These are phyloP conservation scores for Boletus rubescentipes DNA, from an alignment of 768 basidiomycete genomes.

Conservation along the genomic window DNA sequence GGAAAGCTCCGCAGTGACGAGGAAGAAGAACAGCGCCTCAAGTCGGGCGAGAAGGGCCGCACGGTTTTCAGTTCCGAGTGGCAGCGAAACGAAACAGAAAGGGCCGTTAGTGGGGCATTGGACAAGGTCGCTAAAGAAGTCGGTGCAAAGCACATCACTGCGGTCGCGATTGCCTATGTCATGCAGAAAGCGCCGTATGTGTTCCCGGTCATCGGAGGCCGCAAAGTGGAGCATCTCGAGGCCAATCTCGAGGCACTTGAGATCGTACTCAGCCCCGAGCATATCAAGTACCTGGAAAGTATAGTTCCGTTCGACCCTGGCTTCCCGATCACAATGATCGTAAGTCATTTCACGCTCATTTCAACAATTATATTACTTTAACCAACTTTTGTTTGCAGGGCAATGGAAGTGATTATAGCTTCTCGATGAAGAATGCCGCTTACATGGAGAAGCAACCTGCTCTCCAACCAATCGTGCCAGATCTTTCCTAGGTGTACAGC, in stretches of 20 bases:
- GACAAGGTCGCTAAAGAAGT: slow-evolving; percentile 42
- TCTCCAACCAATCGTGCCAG: slow-evolving; percentile 3
- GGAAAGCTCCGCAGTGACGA: too few relatives aligned
- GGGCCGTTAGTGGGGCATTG: slow-evolving; percentile 33
- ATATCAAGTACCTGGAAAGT: slow-evolving; percentile 39
- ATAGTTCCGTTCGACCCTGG: slow-evolving; percentile 38
- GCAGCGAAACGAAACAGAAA: slow-evolving; percentile 35
- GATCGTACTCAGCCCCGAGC: slow-evolving; percentile 38
- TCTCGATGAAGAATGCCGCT: slow-evolving; percentile 7
- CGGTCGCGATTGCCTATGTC: slow-evolving; percentile 45
- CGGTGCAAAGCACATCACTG: slow-evolving; percentile 34
- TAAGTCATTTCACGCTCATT: too few relatives aligned
- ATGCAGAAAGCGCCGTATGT: slow-evolving; percentile 48
- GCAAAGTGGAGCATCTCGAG: slow-evolving; percentile 48
- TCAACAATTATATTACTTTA: too few relatives aligned
- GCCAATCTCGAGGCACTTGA: too few relatives aligned
- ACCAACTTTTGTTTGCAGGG: too few relatives aligned
- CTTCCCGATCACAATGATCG: slow-evolving; percentile 36
- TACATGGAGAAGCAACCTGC: too few relatives aligned
- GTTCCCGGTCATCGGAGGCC: slow-evolving; percentile 40
- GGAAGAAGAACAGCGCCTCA: slow-evolving; percentile 28
- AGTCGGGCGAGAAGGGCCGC: slow-evolving; percentile 41
- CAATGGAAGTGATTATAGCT: slow-evolving; percentile 21
- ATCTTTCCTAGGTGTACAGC: slow-evolving; percentile 1
- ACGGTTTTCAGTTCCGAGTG: slow-evolving; percentile 22